phyloP scores from a whole-genome alignment of 1,284 basidiomycete species.

The Caloboletus firmus region DNA sequence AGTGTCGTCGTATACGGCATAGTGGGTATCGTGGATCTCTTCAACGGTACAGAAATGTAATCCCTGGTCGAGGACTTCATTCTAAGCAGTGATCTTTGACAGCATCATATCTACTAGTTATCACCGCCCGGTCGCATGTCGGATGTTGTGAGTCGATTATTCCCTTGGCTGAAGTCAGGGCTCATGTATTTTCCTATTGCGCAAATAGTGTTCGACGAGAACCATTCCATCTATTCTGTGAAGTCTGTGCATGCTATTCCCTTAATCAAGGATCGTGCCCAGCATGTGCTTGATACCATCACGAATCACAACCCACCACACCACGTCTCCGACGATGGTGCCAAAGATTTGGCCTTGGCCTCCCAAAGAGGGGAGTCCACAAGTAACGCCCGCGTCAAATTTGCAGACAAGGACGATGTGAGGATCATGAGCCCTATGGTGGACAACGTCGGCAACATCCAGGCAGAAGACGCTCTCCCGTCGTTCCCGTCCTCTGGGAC shows the following conservation, averaged over 20 bases:
- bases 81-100: conserved; percentile 20
- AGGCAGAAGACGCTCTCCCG: conserved; percentile 31
- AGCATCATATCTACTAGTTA: conserved; percentile 73
- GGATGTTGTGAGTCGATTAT: conserved; percentile 59
- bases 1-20: conserved; percentile 68
- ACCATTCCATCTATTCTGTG: conserved; percentile 60
- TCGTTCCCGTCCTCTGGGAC: conserved; percentile 50
- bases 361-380: conserved; percentile 15
- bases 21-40: conserved; percentile 67
- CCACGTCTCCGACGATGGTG: conserved; percentile 36
- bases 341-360: conserved; percentile 26
- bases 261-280: conserved; percentile 58
- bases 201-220: conserved; percentile 57
- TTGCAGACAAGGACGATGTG: conserved; percentile 44
- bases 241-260: conserved; percentile 69
- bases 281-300: conserved; percentile 49
- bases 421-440: conserved; percentile 42
- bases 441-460: conserved; percentile 15
- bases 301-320: conserved; percentile 52
- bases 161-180: not conserved
- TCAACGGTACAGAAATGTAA: conserved; percentile 49
- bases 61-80: not conserved
- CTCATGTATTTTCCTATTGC: conserved; percentile 6
- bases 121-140: conserved; percentile 57
- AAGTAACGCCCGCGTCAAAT: conserved; percentile 46